Conservation (phyloP, 371 early-diverging fungal species). For the Rhizomucor miehei region DNA sequence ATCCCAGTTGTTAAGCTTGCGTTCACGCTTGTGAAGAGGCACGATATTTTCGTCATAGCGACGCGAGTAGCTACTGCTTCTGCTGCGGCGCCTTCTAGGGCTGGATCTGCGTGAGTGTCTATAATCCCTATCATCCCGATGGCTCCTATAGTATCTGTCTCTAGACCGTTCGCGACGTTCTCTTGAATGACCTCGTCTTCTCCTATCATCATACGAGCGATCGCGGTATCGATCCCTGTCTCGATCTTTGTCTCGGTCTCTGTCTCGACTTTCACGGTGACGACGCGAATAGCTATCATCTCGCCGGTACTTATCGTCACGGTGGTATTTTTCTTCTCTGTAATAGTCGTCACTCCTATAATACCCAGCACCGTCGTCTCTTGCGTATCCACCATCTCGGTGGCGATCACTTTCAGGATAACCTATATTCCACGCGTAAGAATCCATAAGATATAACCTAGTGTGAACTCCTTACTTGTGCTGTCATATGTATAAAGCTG, state of each 20-base stretch:
- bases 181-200: slow-evolving; percentile 33
- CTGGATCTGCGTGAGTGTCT: slow-evolving; percentile 35
- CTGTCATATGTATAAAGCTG: not conserved
- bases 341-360: slow-evolving; percentile 10
- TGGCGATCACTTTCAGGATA: not conserved
- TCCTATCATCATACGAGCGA: slow-evolving; percentile 31
- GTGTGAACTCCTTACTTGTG: not conserved
- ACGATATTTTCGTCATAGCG: slow-evolving; percentile 54
- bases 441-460: not conserved
- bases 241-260: slow-evolving; percentile 30
- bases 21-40: slow-evolving; percentile 77
- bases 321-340: slow-evolving; percentile 11
- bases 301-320: slow-evolving; percentile 11
- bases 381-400: no score
- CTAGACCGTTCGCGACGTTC: slow-evolving; percentile 41
- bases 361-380: slow-evolving; percentile 5
- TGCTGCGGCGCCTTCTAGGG: slow-evolving; percentile 36
- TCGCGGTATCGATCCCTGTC: slow-evolving; percentile 35
- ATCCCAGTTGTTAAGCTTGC: slow-evolving; percentile 92
- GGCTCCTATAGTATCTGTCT: slow-evolving; percentile 23
- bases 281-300: slow-evolving; percentile 31
- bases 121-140: slow-evolving; percentile 33
- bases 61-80: slow-evolving; percentile 28
- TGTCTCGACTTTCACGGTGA: slow-evolving; percentile 45
- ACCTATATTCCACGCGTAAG: not conserved